These are phyloP conservation scores for Coniosporium apollinis DNA, from an alignment of 495 filamentous ascomycete species.

Conservation along the genomic window DNA sequence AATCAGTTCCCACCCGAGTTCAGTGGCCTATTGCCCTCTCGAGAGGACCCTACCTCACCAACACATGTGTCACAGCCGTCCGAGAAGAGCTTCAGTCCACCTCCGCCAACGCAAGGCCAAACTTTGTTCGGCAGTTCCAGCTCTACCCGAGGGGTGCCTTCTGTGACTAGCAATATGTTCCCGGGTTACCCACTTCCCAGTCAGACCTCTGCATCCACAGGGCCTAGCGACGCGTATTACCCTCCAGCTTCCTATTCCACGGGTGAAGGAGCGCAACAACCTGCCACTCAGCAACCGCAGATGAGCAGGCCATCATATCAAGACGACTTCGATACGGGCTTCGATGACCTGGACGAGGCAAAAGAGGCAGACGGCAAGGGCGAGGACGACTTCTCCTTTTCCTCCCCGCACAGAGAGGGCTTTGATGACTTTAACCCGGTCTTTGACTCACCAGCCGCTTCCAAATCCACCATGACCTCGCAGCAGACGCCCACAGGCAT, in stretches of 20 bases:
- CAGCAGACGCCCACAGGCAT: conserved; percentile 31
- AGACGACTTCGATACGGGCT: conserved; percentile 65
- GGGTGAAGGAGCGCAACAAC: too few species aligned
- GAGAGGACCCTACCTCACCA: conserved; percentile 42
- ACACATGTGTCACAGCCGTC: conserved; percentile 19
- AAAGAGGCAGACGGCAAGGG: conserved; percentile 68
- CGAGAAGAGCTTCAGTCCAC: conserved; percentile 12
- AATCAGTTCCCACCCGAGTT: conserved; percentile 43
- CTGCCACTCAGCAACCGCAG: neutral
- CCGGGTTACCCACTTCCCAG: conserved; percentile 13
- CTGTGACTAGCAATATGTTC: conserved; percentile 1
- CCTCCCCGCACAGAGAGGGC: conserved; percentile 25
- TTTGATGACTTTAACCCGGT: conserved; percentile 54
- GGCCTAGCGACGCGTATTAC: conserved; percentile 21
- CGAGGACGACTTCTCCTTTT: conserved; percentile 37
- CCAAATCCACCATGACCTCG: conserved; percentile 40
- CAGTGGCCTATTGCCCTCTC: conserved; percentile 44
- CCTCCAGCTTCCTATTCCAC: conserved; percentile 19
- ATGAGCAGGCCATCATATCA: conserved; percentile 30
- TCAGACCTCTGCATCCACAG: conserved; percentile 12
- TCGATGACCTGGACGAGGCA: conserved; percentile 74
- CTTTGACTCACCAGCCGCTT: conserved; percentile 34
- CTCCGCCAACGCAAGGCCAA: conserved; percentile 8
- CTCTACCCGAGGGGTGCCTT: conserved; percentile 6
- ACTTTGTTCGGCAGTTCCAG: conserved; percentile 15